These are phyloP conservation scores for Schizophyllum amplum DNA, from an alignment of 1,284 basidiomycete genomes.

Conservation along the genomic window DNA sequence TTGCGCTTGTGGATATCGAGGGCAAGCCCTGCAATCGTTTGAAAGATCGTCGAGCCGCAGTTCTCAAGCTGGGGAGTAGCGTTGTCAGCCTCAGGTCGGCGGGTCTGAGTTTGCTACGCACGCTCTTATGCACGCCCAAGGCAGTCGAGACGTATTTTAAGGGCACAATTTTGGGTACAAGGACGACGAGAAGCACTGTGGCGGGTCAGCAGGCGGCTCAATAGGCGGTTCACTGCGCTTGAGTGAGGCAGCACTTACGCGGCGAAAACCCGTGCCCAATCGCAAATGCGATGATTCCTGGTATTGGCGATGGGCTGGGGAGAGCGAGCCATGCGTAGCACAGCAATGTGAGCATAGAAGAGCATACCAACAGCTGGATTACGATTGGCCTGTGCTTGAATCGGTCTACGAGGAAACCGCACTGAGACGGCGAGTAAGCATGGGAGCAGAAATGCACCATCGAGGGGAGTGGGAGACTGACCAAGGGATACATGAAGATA, in stretches of 20 bases:
- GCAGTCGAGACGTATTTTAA: constrained; percentile 70
- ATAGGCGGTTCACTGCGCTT: not conserved
- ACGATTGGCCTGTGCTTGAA: constrained; percentile 50
- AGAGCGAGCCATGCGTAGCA: constrained; percentile 62
- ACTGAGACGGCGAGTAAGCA: constrained; percentile 30
- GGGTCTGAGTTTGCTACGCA: constrained; percentile 26
- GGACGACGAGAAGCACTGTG: constrained; percentile 66
- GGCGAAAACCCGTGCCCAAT: constrained; percentile 70
- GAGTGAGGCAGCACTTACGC: constrained; percentile 31
- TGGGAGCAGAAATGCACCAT: not conserved
- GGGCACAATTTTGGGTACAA: constrained; percentile 68
- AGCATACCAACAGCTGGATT: constrained; percentile 47
- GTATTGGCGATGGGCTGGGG: constrained; percentile 54
- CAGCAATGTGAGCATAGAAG: constrained; percentile 54
- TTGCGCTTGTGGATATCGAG: constrained; percentile 37
- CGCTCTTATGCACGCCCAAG: constrained; percentile 72
- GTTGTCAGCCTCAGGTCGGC: constrained; percentile 2
- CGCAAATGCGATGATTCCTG: constrained; percentile 56
- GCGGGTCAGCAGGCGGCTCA: not conserved
- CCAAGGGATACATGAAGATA: constrained; percentile 31
- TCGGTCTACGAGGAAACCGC: constrained; percentile 54
- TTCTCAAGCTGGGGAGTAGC: constrained; percentile 51
- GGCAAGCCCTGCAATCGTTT: constrained; percentile 59
- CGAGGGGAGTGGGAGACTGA: no score
- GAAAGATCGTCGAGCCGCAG: constrained; percentile 61